Conservation (phyloP, 352 stramenopile species). For the Globisporangium spiculum region DNA sequence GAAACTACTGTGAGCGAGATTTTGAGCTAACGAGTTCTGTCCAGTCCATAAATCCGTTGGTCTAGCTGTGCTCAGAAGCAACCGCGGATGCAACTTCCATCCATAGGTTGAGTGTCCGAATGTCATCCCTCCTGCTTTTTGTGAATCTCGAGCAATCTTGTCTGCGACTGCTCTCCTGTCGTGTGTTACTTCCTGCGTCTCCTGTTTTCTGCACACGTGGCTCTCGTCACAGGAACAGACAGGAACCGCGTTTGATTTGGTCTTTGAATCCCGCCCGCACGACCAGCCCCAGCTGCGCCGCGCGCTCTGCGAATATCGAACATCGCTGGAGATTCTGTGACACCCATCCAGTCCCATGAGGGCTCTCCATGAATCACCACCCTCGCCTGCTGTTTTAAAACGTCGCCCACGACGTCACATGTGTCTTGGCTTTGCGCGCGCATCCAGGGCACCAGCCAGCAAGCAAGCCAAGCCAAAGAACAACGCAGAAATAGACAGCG, state of each 20-base stretch:
- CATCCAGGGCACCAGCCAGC: too few species aligned
- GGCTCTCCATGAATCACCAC: not conserved
- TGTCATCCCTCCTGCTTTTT: not conserved
- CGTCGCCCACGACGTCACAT: not conserved
- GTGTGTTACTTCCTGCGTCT: not conserved
- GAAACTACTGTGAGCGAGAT: too few species aligned
- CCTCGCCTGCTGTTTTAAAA: not conserved
- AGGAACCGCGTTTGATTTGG: too few species aligned
- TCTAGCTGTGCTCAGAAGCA: too few species aligned
- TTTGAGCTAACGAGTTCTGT: not conserved
- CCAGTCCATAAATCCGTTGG: too few species aligned
- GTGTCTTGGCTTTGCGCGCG: not conserved
- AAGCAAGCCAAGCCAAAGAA: too few species aligned
- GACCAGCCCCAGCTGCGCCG: not conserved
- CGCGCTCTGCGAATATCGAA: not conserved
- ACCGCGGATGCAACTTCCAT: not conserved
- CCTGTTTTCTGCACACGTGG: not conserved
- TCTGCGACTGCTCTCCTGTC: not conserved
- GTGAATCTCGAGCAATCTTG: constrained; percentile 7
- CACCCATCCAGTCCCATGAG: not conserved
- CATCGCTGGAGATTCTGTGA: constrained; percentile 9
- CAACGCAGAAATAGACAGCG: not conserved
- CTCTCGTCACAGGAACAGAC: constrained; percentile 10
- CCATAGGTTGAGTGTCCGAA: not conserved
- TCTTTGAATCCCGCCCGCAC: not conserved